These are phyloP conservation scores for Wickerhamomyces kurtzmanii DNA, from an alignment of 805 yeast genomes.

Conservation along the genomic window DNA sequence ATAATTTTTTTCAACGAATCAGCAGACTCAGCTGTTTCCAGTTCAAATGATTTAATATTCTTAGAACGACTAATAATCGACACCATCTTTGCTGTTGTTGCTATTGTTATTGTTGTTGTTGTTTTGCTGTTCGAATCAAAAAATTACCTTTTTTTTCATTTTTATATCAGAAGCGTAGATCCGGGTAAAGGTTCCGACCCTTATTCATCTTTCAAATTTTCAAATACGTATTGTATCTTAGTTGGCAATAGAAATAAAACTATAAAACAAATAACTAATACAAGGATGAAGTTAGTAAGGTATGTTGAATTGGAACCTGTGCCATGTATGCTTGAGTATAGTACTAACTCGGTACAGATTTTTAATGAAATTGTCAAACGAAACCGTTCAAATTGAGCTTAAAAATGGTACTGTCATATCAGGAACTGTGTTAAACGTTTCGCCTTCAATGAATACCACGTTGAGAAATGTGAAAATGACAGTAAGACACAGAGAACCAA, in stretches of 20 bases:
- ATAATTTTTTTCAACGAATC: constrained; percentile 33
- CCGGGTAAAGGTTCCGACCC: too few species aligned
- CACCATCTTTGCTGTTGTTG: constrained; percentile 24
- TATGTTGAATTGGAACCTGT: constrained; percentile 7
- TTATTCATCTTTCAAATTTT: too few species aligned
- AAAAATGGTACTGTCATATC: constrained; percentile 84
- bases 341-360: constrained; percentile 27
- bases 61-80: constrained; percentile 48
- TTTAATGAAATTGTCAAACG: constrained; percentile 76
- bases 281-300: constrained; percentile 53
- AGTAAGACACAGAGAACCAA: constrained; percentile 58
- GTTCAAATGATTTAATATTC: constrained; percentile 29
- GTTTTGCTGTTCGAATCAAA: too few species aligned
- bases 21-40: constrained; percentile 26
- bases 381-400: constrained; percentile 82
- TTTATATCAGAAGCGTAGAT: too few species aligned
- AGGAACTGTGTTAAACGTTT: constrained; percentile 77
- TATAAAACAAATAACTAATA: neutral
- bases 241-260: constrained; percentile 1
- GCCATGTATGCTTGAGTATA: too few species aligned
- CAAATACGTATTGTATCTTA: too few species aligned
- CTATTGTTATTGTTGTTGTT: neutral
- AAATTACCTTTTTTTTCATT: neutral
- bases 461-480: constrained; percentile 75
- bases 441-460: constrained; percentile 87